A percentile compares a stretch with the other conserved stretches of the same genome.
phyloP scores from a whole-genome alignment of 2,329 filamentous ascomycete species.

The Epichloe sylvatica region DNA sequence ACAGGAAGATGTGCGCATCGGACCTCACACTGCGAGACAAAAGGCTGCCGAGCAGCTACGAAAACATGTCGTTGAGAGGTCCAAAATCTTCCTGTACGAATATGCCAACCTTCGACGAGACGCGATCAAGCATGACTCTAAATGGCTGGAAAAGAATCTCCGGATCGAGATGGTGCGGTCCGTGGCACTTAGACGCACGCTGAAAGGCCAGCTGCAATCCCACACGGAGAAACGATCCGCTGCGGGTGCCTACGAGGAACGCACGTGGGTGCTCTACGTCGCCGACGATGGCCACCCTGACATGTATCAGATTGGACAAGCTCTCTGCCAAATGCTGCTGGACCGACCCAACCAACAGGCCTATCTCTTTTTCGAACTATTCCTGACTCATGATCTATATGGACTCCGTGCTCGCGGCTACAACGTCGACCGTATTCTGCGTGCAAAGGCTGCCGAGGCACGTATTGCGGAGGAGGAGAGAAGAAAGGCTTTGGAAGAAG shows the following conservation, averaged over 20 bases:
- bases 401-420: conserved; percentile 79
- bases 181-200: conserved; percentile 62
- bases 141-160: conserved; percentile 82
- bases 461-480: conserved; percentile 74
- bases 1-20: conserved; percentile 62
- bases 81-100: conserved; percentile 78
- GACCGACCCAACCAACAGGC: conserved; percentile 76
- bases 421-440: conserved; percentile 88
- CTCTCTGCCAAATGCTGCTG: conserved; percentile 68
- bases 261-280: conserved; percentile 59
- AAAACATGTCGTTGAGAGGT: conserved; percentile 74
- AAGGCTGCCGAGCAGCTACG: conserved; percentile 54
- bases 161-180: conserved; percentile 63
- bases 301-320: conserved; percentile 84
- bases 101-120: conserved; percentile 56
- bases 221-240: conserved; percentile 65
- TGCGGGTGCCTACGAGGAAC: conserved; percentile 41
- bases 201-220: conserved; percentile 54
- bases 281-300: conserved; percentile 55
- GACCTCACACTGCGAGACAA: conserved; percentile 51
- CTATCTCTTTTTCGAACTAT: conserved; percentile 78
- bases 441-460: conserved; percentile 75
- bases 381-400: conserved; percentile 71
- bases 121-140: conserved; percentile 70
- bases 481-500: conserved; percentile 57